Percentiles rank a stretch among this genome's conserved stretches.
Evolutionary conservation across 768 basidiomycete genomes (phyloP).

Genomic region (Serendipita sp.): DNA sequence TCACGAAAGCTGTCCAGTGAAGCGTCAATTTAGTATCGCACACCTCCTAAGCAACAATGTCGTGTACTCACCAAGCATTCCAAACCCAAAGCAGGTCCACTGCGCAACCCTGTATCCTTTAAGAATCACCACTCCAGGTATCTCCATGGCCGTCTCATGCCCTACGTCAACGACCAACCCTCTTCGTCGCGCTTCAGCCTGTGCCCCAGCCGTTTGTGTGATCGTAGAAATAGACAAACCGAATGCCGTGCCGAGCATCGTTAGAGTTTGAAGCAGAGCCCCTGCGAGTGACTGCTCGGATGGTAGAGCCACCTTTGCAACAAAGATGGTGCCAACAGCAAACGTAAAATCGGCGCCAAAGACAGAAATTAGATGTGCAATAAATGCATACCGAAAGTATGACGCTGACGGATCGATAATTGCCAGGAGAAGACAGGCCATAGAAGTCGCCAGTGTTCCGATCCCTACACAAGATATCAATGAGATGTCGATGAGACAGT

Average conservation of each 20-base stretch:
- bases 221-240: slow-evolving; percentile 60
- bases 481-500: too few relatives aligned
- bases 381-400: slow-evolving; percentile 68
- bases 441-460: slow-evolving; percentile 43
- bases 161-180: slow-evolving; percentile 20
- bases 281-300: slow-evolving; percentile 65
- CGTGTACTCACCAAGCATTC: slow-evolving; percentile 33
- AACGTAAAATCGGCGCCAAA: slow-evolving; percentile 69
- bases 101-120: slow-evolving; percentile 44
- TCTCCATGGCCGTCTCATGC: slow-evolving; percentile 16
- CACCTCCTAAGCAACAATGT: not conserved
- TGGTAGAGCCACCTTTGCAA: slow-evolving; percentile 47
- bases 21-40: not conserved
- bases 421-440: slow-evolving; percentile 50
- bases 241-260: slow-evolving; percentile 46
- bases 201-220: slow-evolving; percentile 42
- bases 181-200: slow-evolving; percentile 18
- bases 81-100: slow-evolving; percentile 50
- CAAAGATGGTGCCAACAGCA: slow-evolving; percentile 54
- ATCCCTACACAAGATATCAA: slow-evolving; percentile 18
- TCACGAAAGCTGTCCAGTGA: not conserved
- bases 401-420: slow-evolving; percentile 37
- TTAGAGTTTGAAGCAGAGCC: slow-evolving; percentile 65
- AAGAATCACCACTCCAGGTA: slow-evolving; percentile 27
- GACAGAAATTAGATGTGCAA: slow-evolving; percentile 44